Conservation (phyloP, 148 eudicot genomes). For the Rhododendron ovatum region DNA sequence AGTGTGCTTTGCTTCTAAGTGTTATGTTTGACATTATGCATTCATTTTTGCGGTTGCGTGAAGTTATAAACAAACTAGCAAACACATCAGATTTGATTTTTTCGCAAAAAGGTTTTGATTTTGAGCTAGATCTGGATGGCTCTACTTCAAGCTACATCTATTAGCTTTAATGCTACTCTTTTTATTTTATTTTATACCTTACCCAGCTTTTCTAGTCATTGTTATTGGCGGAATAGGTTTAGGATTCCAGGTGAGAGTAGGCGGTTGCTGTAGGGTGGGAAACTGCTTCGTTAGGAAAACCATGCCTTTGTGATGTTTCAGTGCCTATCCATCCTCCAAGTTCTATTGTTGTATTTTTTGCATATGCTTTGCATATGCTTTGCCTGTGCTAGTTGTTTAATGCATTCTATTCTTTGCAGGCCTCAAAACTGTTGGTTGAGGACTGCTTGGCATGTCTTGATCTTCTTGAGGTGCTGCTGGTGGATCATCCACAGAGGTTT, state of each 20-base stretch:
- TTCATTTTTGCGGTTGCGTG: not conserved
- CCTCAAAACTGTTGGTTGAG: slow-evolving; percentile 64
- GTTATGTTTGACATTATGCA: not conserved
- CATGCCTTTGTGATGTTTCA: not conserved
- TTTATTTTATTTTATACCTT: not conserved
- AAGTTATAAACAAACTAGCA: not conserved
- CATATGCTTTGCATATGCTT: no score
- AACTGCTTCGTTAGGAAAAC: not conserved
- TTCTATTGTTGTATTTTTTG: not conserved
- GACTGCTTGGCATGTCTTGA: slow-evolving; percentile 82
- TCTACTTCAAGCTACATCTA: not conserved
- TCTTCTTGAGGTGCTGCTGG: slow-evolving; percentile 74
- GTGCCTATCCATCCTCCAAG: not conserved
- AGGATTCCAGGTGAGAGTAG: not conserved
- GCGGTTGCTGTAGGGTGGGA: not conserved
- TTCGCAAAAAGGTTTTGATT: not conserved
- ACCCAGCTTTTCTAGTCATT: not conserved
- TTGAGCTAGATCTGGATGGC: not conserved
- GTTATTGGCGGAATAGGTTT: not conserved
- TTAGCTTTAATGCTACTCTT: not conserved
- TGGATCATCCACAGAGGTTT: slow-evolving; percentile 83
- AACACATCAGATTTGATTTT: not conserved
- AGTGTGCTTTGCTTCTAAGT: not conserved
- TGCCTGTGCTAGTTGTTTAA: not conserved
- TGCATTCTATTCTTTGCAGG: slow-evolving; percentile 33